A percentile compares a stretch with the other conserved stretches of the same genome.
Conservation (phyloP, 768 basidiomycete genomes). For the Lentinula detonsa region DNA sequence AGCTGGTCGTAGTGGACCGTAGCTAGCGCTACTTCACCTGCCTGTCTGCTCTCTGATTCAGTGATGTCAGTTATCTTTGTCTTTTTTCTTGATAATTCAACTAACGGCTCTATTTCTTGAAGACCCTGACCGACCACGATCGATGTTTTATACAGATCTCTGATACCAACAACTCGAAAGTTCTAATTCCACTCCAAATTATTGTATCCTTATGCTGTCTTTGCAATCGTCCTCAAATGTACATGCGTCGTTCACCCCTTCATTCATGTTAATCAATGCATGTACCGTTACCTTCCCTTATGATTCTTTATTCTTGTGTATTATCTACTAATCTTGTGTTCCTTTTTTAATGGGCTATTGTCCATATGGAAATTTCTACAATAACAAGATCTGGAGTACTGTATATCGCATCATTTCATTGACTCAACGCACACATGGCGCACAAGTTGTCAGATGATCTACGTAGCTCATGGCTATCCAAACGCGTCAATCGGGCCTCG, state of each 20-base stretch:
- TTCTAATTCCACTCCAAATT: background rate
- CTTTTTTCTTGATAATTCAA: background rate
- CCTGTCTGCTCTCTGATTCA: background rate
- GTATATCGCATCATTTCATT: background rate
- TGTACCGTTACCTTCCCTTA: background rate
- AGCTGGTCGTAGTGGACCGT: background rate
- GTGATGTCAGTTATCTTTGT: background rate
- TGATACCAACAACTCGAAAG: background rate
- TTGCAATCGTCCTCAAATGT: background rate
- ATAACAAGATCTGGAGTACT: too few relatives aligned
- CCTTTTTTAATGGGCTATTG: background rate
- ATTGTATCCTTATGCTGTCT: background rate
- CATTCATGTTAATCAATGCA: background rate
- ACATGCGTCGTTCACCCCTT: background rate
- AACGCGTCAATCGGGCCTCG: background rate
- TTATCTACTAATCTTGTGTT: background rate
- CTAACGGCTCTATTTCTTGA: background rate
- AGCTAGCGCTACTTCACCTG: background rate
- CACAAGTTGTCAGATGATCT: background rate
- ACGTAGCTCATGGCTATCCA: background rate
- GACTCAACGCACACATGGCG: background rate
- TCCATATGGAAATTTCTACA: background rate
- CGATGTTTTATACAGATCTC: background rate
- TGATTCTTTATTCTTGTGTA: background rate
- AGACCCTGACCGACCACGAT: background rate